A percentile compares a stretch with the other conserved stretches of the same genome.
phyloP scores from a whole-genome alignment of 768 basidiomycete species.

The Mycena latifolia region DNA sequence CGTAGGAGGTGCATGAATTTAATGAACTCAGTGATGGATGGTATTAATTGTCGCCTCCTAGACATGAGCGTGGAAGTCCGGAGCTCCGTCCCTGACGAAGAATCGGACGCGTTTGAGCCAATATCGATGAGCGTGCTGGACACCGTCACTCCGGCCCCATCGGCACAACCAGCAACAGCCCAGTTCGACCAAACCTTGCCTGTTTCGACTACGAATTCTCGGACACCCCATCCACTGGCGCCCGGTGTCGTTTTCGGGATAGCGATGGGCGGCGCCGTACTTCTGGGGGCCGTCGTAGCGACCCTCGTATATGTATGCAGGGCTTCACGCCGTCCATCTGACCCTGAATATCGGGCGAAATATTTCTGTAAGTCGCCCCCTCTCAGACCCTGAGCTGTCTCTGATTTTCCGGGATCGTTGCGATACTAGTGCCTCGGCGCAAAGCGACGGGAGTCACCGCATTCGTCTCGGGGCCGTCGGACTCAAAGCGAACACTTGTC shows the following conservation, averaged over 20 bases:
- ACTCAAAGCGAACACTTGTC: background rate
- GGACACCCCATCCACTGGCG: background rate
- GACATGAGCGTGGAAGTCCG: conserved; percentile 2
- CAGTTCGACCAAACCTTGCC: background rate
- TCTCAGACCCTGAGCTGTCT: background rate
- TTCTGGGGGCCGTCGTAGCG: background rate
- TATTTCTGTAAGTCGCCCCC: background rate
- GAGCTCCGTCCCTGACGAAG: background rate
- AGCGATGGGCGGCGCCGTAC: background rate
- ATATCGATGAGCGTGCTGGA: conserved; percentile 1
- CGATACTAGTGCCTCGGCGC: background rate
- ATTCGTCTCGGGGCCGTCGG: background rate
- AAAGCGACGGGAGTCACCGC: background rate
- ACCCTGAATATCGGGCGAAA: background rate
- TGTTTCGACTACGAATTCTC: background rate
- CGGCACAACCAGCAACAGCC: too few relatives aligned
- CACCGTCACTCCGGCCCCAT: too few relatives aligned
- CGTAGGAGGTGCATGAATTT: background rate
- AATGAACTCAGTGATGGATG: background rate
- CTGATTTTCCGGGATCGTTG: background rate
- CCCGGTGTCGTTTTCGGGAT: background rate
- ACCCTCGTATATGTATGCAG: background rate
- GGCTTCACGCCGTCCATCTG: background rate
- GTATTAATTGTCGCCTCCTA: background rate
- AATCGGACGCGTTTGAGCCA: background rate